A percentile compares a stretch with the other conserved stretches of the same genome.
These are phyloP conservation scores for Aspergillus cejpii DNA, from an alignment of 2,329 filamentous ascomycete genomes.

Conservation along the genomic window DNA sequence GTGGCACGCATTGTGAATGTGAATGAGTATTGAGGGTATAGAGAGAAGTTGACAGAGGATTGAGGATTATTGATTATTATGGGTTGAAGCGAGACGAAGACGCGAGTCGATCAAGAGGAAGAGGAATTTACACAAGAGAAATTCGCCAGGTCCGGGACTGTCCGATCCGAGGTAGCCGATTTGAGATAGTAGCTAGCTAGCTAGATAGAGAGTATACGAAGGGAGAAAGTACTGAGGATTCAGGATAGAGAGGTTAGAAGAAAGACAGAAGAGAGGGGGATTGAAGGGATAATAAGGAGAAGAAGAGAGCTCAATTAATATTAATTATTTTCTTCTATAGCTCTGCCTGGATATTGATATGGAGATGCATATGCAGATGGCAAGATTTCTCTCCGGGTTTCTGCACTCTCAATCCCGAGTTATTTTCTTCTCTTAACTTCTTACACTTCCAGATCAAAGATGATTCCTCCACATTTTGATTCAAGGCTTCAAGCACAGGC, in stretches of 20 bases:
- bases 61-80: constrained; percentile 1
- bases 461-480: background rate
- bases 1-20: constrained; percentile 39
- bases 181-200: background rate
- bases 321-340: too few species aligned
- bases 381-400: too few species aligned
- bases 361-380: too few species aligned
- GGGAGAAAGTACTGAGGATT: background rate
- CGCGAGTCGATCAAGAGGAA: constrained; percentile 16
- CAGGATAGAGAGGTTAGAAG: background rate
- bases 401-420: too few species aligned
- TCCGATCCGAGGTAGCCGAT: constrained; percentile 21
- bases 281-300: background rate
- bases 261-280: constrained; percentile 3
- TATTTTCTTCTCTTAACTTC: too few species aligned
- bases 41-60: constrained; percentile 6
- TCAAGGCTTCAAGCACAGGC: too few species aligned
- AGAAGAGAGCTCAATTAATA: too few species aligned
- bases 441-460: too few species aligned
- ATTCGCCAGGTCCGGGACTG: constrained; percentile 24
- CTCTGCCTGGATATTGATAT: too few species aligned
- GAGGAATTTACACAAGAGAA: constrained; percentile 15
- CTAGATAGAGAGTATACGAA: background rate
- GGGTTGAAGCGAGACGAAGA: constrained; percentile 1
- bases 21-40: constrained; percentile 4